These are phyloP conservation scores for Zopfia rhizophila DNA, from an alignment of 2,329 filamentous ascomycete species.

Conservation along the genomic window DNA sequence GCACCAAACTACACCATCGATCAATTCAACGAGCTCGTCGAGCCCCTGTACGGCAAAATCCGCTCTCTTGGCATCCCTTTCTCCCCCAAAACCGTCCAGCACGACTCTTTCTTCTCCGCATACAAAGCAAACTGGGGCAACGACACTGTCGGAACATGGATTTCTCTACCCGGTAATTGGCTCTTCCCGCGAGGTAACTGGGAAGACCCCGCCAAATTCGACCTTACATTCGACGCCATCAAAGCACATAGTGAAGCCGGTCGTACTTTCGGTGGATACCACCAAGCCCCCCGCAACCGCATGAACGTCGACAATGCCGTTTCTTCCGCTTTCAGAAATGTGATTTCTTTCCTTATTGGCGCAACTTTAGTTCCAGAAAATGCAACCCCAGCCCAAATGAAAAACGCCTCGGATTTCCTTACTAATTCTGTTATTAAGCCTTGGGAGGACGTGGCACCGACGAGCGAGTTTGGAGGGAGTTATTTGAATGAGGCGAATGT, in stretches of 20 bases:
- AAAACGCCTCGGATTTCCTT: constrained; percentile 22
- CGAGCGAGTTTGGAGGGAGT: constrained; percentile 32
- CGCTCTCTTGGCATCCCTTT: constrained; percentile 19
- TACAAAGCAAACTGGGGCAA: constrained; percentile 48
- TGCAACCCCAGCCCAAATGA: constrained; percentile 23
- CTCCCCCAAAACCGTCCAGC: constrained; percentile 36
- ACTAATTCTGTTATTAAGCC: constrained; percentile 27
- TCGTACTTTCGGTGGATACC: constrained; percentile 48
- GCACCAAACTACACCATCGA: constrained; percentile 44
- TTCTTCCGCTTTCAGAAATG: constrained; percentile 34
- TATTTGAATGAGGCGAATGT: constrained; percentile 43
- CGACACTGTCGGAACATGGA: constrained; percentile 45
- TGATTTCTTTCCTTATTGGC: constrained; percentile 36
- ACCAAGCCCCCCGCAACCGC: constrained; percentile 43
- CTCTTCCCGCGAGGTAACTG: constrained; percentile 48
- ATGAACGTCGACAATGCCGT: constrained; percentile 36
- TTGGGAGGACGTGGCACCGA: constrained; percentile 34
- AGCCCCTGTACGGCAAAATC: constrained; percentile 40
- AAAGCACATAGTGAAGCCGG: constrained; percentile 46
- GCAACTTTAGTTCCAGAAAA: constrained; percentile 26
- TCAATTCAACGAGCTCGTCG: constrained; percentile 40
- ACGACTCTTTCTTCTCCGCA: constrained; percentile 43
- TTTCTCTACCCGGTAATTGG: constrained; percentile 45
- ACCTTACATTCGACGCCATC: constrained; percentile 36
- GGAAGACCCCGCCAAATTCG: constrained; percentile 42